Evolutionary conservation across 495 filamentous ascomycete species (phyloP), one percentile per base, ranked within the genome.

Genomic region (Penicillium salamii): DNA sequence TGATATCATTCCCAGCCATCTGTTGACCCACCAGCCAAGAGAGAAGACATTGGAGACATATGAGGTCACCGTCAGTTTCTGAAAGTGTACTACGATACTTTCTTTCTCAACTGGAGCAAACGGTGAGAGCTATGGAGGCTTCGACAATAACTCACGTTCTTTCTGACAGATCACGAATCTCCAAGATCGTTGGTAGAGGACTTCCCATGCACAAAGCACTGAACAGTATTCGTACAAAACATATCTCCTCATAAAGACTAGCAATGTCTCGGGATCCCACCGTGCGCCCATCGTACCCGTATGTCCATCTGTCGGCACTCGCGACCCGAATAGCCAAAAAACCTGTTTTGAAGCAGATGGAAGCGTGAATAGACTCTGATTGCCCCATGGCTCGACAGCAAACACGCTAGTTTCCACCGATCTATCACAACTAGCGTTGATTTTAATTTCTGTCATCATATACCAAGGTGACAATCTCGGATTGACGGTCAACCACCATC

Each of bases 1-100:
- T 46, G 44, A 47, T 38, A 47, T 47, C 34, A 47, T 29, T 32
- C 42, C 42, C 29, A 32, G 29, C 29, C 29, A 32, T 32, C 12
- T 3, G 29, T 26, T 8, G 23, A 26, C 23, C 23, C 23, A 32
- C 5, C 2, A 23, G 18, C 18, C 5, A 6, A 18, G 12, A 9
- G 14, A 3, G 3, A 20, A 35, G 31, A 20, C 9, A 14, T 15
- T 7, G 20, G 28, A n/a, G 28, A 35, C 26, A 48, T 32, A 48
- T 48, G 45, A 40, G 35, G 18, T 39, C 24, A 48, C 35, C 17
- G 14, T 9, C 7, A 31, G 12, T 19, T 7, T 23, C 19, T 1
- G 3, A 18, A 29, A 46, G 18, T 44, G 41, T 15, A 23, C 17
- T 32, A 3, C n/a, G n/a, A n/a, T n/a, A n/a, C n/a, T n/a, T n/a